Conservation (phyloP, 2,329 filamentous ascomycete genomes). For the Elsinoe batatas region DNA sequence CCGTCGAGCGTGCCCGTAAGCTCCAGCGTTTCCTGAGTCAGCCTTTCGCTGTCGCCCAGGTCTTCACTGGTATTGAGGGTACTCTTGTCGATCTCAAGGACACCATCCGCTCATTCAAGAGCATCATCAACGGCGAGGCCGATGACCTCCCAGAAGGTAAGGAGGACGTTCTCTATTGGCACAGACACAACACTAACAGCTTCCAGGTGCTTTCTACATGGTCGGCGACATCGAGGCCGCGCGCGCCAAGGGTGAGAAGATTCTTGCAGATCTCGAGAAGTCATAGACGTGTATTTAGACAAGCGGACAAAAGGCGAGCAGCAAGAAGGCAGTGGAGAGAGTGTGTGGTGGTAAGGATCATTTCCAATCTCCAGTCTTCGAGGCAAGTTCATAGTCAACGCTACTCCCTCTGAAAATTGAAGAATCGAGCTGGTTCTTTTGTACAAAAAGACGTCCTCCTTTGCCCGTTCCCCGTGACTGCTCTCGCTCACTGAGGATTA, state of each 20-base stretch:
- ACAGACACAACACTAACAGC: slow-evolving; percentile 6
- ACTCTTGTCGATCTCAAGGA: slow-evolving; percentile 97
- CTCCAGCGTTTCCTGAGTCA: slow-evolving; percentile 99
- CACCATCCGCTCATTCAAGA: slow-evolving; percentile 95
- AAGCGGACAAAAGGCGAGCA: slow-evolving; percentile 5
- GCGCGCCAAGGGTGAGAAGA: slow-evolving; percentile 98
- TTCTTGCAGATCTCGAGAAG: slow-evolving; percentile 81
- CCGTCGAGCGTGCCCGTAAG: slow-evolving; percentile 99
- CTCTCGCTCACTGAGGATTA: slow-evolving; percentile 21
- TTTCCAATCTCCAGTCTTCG: slow-evolving; percentile 2
- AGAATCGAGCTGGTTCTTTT: slow-evolving; percentile 7
- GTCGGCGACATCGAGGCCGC: slow-evolving; percentile 92
- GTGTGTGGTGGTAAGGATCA: background rate
- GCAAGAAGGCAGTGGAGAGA: slow-evolving; percentile 1
- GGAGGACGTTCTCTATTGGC: slow-evolving; percentile 20
- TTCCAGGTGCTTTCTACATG: slow-evolving; percentile 76
- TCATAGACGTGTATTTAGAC: slow-evolving; percentile 11
- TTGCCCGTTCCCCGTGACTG: background rate
- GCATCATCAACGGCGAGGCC: slow-evolving; percentile 88
- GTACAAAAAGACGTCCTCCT: background rate
- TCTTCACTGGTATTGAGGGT: slow-evolving; percentile 93
- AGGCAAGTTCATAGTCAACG: slow-evolving; percentile 11
- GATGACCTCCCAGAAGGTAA: slow-evolving; percentile 89
- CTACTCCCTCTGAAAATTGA: background rate
- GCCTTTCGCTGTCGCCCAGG: slow-evolving; percentile 84